Conservation (phyloP, 2,329 filamentous ascomycete species). For the Aspergillus melleus region DNA sequence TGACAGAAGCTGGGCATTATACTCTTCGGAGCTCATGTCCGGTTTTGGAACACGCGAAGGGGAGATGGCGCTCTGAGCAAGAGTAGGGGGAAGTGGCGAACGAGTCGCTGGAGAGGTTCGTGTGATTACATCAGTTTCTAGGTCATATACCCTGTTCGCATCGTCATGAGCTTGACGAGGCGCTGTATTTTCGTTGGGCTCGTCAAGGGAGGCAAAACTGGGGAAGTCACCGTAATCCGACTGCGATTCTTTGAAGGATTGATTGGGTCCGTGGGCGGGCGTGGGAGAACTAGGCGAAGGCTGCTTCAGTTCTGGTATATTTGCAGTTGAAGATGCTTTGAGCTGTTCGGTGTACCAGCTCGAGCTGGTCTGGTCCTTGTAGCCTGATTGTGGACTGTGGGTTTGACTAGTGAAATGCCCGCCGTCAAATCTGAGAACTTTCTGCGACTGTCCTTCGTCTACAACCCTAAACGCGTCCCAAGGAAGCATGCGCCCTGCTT, state of each 20-base stretch:
- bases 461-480: conserved; percentile 85
- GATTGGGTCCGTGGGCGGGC: conserved; percentile 10
- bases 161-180: not conserved
- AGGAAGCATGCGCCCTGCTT: conserved; percentile 75
- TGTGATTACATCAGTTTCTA: not conserved
- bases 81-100: conserved; percentile 2
- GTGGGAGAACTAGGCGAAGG: not conserved
- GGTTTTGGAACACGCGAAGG: conserved; percentile 33
- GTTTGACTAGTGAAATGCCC: conserved; percentile 67
- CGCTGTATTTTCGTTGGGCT: conserved; percentile 1
- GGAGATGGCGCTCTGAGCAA: conserved; percentile 15
- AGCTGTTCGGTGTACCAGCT: conserved; percentile 83
- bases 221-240: conserved; percentile 46
- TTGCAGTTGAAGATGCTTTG: conserved; percentile 38
- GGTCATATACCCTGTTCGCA: not conserved
- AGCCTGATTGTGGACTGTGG: conserved; percentile 62
- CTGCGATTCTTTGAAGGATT: conserved; percentile 38
- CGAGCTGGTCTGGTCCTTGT: conserved; percentile 75
- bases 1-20: conserved; percentile 80
- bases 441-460: conserved; percentile 80
- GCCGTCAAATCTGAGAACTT: conserved; percentile 65
- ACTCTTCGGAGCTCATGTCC: conserved; percentile 80
- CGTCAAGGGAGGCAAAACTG: conserved; percentile 28
- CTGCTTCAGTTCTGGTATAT: conserved; percentile 26
- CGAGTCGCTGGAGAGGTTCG: not conserved